phyloP scores from a whole-genome alignment of 208 protist genomes.

The Crithidia fasciculata region DNA sequence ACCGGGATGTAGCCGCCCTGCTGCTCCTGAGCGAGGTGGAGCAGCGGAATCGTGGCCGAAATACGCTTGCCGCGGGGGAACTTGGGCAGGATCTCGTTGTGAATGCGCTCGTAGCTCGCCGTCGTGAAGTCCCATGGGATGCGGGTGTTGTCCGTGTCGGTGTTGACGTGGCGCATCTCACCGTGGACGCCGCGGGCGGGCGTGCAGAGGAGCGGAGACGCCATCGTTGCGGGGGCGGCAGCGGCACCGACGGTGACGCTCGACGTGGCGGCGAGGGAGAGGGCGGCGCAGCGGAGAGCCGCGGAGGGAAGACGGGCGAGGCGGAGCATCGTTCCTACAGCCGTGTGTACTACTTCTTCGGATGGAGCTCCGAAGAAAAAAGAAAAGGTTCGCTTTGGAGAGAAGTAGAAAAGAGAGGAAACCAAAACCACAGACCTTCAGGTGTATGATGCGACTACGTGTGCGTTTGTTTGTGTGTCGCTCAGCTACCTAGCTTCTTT shows the following conservation, averaged over 20 bases:
- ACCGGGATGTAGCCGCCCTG: slow-evolving; percentile 93
- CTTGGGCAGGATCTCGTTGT: slow-evolving; percentile 91
- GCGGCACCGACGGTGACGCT: not conserved
- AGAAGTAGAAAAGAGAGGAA: too few relatives aligned
- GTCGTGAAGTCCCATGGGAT: slow-evolving; percentile 94
- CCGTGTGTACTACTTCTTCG: too few relatives aligned
- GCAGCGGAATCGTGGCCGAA: slow-evolving; percentile 88
- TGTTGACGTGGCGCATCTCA: slow-evolving; percentile 89
- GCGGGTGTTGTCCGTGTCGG: slow-evolving; percentile 89
- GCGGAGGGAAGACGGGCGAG: not conserved
- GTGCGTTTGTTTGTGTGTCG: too few relatives aligned
- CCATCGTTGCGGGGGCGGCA: not conserved
- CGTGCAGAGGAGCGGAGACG: not conserved
- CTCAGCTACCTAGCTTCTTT: too few relatives aligned
- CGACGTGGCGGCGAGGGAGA: too few relatives aligned
- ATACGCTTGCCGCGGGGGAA: slow-evolving; percentile 85
- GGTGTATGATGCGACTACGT: too few relatives aligned
- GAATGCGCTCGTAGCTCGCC: slow-evolving; percentile 87
- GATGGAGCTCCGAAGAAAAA: too few relatives aligned
- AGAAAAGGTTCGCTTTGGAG: too few relatives aligned
- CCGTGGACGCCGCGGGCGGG: slow-evolving; percentile 61
- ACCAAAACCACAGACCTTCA: too few relatives aligned
- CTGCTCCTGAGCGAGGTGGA: slow-evolving; percentile 92
- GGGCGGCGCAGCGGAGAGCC: not conserved
- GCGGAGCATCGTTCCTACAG: not conserved